phyloP scores from a whole-genome alignment of 306 rosid species.

The Vigna mungo region DNA sequence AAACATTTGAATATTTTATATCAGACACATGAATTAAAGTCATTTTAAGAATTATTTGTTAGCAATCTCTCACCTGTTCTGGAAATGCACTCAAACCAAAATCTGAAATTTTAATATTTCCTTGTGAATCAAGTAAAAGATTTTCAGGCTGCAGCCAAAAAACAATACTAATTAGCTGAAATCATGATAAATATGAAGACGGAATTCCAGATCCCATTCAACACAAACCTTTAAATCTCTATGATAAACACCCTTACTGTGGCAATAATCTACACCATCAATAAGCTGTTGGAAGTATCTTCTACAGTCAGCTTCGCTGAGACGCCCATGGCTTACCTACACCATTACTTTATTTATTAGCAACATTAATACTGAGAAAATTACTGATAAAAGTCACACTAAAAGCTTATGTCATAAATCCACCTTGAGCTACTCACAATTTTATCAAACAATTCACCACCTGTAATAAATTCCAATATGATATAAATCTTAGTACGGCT shows the following conservation, averaged over 20 bases:
- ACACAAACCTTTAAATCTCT: slow-evolving; percentile 83
- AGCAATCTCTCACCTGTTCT: slow-evolving; percentile 68
- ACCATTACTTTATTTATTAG: slow-evolving; percentile 17
- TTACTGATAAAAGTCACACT: slow-evolving; percentile 10
- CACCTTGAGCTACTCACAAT: slow-evolving; percentile 67
- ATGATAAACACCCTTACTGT: slow-evolving; percentile 87
- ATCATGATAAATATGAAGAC: slow-evolving; percentile 13
- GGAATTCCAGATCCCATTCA: slow-evolving; percentile 24
- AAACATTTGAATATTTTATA: slow-evolving; percentile 27
- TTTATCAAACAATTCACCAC: slow-evolving; percentile 95
- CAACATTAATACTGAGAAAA: slow-evolving; percentile 21
- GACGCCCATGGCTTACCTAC: slow-evolving; percentile 84
- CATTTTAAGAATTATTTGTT: background rate
- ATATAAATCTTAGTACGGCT: slow-evolving; percentile 90
- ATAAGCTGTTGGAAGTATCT: slow-evolving; percentile 88
- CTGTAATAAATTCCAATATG: slow-evolving; percentile 88
- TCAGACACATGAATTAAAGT: background rate
- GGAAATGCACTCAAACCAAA: slow-evolving; percentile 94
- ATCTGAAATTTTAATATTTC: slow-evolving; percentile 86
- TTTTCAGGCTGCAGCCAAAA: slow-evolving; percentile 77
- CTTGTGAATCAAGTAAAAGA: slow-evolving; percentile 85
- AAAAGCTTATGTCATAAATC: background rate
- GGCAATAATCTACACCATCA: slow-evolving; percentile 90
- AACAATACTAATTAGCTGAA: slow-evolving; percentile 27
- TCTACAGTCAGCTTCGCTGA: slow-evolving; percentile 77